These are phyloP conservation scores for Stylonectria norvegica DNA, from an alignment of 2,329 filamentous ascomycete genomes.

Conservation along the genomic window DNA sequence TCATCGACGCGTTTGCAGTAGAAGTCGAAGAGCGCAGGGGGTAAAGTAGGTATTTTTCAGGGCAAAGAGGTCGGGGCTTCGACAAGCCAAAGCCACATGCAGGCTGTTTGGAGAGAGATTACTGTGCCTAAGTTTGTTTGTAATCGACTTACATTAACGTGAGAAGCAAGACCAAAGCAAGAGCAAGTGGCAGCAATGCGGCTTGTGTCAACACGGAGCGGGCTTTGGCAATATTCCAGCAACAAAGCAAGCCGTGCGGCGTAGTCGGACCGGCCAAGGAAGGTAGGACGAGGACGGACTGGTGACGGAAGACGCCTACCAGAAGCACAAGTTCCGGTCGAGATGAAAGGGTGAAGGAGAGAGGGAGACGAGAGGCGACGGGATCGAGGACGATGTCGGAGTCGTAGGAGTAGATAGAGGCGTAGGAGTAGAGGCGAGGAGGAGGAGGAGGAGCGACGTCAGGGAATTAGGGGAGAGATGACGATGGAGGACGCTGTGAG, in stretches of 20 bases:
- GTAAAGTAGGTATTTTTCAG: not conserved
- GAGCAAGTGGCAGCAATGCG: conserved; percentile 10
- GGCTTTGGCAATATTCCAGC: conserved; percentile 40
- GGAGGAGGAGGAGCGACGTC: conserved; percentile 1
- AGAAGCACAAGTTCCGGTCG: conserved; percentile 11
- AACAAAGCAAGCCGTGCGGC: conserved; percentile 29
- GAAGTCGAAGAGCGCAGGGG: not conserved
- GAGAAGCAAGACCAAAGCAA: conserved; percentile 7
- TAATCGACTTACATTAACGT: conserved; percentile 20
- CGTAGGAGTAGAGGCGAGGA: conserved; percentile 1
- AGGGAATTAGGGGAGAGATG: not conserved
- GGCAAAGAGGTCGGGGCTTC: not conserved
- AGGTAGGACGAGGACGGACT: conserved; percentile 12
- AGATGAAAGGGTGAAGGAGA: conserved; percentile 5
- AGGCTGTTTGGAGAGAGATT: not conserved
- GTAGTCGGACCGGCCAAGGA: conserved; percentile 10
- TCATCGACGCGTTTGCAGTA: too few species aligned
- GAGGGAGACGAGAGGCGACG: conserved; percentile 8
- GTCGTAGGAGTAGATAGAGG: conserved; percentile 1
- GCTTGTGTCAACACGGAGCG: not conserved
- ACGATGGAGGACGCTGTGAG: not conserved
- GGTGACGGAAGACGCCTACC: too few species aligned
- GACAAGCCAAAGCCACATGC: not conserved
- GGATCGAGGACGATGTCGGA: conserved; percentile 5
- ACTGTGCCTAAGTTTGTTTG: not conserved